These are phyloP conservation scores for Emydomyces testavorans DNA, from an alignment of 2,329 filamentous ascomycete species.

Conservation along the genomic window DNA sequence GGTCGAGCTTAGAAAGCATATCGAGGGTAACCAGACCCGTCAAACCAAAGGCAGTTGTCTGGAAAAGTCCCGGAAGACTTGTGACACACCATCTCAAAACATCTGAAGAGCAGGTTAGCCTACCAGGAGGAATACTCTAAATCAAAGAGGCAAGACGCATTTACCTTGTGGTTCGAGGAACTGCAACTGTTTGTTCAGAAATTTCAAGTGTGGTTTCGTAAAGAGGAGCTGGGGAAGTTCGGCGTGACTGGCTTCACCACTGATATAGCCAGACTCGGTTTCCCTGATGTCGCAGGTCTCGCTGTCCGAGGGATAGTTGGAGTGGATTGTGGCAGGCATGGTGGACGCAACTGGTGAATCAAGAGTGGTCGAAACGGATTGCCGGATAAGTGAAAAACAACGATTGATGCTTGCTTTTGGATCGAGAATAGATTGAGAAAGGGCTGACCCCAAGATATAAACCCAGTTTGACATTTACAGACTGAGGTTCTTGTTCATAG, in stretches of 20 bases:
- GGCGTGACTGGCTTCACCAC: conserved; percentile 50
- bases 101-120: conserved; percentile 39
- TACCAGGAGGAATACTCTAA: conserved; percentile 12
- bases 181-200: conserved; percentile 81
- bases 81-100: conserved; percentile 86
- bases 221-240: conserved; percentile 68
- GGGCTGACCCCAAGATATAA: background rate
- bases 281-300: conserved; percentile 33
- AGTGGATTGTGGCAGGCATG: conserved; percentile 32
- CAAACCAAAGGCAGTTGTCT: conserved; percentile 72
- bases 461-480: background rate
- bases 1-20: conserved; percentile 45
- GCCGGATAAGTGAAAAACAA: background rate
- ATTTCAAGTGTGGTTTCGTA: conserved; percentile 75
- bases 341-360: conserved; percentile 3
- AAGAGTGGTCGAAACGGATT: conserved; percentile 9
- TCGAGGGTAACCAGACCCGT: conserved; percentile 73
- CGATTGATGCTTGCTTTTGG: conserved; percentile 3
- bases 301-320: conserved; percentile 28
- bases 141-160: conserved; percentile 9
- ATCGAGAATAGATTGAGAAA: background rate
- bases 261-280: conserved; percentile 75
- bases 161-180: conserved; percentile 67
- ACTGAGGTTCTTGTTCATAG: background rate
- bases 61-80: conserved; percentile 78